phyloP scores from a whole-genome alignment of 768 basidiomycete species.

The Sarcomyxa edulis region DNA sequence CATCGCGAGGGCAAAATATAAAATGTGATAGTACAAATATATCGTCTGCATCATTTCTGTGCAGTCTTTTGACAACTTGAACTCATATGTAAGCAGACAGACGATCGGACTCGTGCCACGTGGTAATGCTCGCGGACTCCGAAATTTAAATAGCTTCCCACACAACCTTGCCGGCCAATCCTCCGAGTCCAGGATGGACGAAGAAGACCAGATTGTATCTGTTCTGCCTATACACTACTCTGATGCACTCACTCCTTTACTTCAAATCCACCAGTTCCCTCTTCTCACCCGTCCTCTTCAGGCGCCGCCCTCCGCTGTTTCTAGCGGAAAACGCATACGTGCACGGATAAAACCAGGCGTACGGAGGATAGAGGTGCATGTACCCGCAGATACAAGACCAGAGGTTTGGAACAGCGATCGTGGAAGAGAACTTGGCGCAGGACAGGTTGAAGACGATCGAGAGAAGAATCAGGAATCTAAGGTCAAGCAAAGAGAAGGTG shows the following conservation, averaged over 20 bases:
- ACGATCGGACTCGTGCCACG: no score
- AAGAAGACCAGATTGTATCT: conserved; percentile 58
- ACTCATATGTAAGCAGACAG: no score
- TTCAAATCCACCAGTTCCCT: conserved; percentile 82
- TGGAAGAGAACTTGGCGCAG: conserved; percentile 59
- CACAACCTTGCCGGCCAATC: conserved; percentile 3
- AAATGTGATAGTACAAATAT: no score
- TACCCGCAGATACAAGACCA: conserved; percentile 74
- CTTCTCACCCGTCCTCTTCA: conserved; percentile 69
- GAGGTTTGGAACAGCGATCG: conserved; percentile 80
- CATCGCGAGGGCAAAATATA: no score
- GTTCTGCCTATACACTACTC: conserved; percentile 72
- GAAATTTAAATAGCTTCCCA: conserved; percentile 7
- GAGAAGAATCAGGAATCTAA: conserved; percentile 67
- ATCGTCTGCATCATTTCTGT: no score
- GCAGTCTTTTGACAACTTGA: no score
- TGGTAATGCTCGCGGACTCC: no score
- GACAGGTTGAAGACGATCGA: conserved; percentile 67
- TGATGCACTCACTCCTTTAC: conserved; percentile 49
- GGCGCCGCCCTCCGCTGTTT: conserved; percentile 66
- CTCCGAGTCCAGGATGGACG: conserved; percentile 18
- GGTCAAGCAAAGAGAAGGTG: conserved; percentile 37
- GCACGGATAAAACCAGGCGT: conserved; percentile 66
- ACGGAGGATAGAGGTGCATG: conserved; percentile 67
- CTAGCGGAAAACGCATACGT: conserved; percentile 71